A percentile compares a stretch with the other conserved stretches of the same genome.
Conservation (phyloP, 73 alveolate genomes). For the Tetrahymena elliotti region DNA sequence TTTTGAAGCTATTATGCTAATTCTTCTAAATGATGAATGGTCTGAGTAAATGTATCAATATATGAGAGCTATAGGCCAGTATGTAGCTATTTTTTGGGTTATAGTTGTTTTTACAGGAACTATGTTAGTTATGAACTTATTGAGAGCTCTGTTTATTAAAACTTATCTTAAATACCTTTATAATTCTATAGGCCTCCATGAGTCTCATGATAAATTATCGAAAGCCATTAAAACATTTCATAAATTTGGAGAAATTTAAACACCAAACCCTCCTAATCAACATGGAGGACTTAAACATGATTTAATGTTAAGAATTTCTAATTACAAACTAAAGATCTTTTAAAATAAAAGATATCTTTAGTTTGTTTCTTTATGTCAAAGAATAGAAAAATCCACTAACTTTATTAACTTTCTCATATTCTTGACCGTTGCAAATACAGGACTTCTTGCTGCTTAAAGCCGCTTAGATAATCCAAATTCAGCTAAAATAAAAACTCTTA, state of each 20-base stretch:
- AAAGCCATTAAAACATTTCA: background rate
- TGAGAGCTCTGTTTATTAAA: background rate
- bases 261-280: background rate
- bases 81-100: background rate
- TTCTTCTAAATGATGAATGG: background rate
- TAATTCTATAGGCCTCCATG: background rate
- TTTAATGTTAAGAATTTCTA: background rate
- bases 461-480: conserved; percentile 44
- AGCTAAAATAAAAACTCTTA: background rate
- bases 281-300: background rate
- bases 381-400: background rate
- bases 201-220: background rate
- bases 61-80: background rate
- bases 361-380: background rate
- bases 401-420: conserved; percentile 3
- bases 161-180: background rate
- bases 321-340: background rate
- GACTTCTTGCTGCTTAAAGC: conserved; percentile 42
- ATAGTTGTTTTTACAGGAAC: background rate
- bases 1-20: background rate
- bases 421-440: conserved; percentile 29
- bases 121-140: background rate
- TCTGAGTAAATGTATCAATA: background rate
- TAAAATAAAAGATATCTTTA: background rate
- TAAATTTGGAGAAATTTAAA: background rate